phyloP scores from a whole-genome alignment of 306 rosid species.

The Cucurbita argyrosperma region DNA sequence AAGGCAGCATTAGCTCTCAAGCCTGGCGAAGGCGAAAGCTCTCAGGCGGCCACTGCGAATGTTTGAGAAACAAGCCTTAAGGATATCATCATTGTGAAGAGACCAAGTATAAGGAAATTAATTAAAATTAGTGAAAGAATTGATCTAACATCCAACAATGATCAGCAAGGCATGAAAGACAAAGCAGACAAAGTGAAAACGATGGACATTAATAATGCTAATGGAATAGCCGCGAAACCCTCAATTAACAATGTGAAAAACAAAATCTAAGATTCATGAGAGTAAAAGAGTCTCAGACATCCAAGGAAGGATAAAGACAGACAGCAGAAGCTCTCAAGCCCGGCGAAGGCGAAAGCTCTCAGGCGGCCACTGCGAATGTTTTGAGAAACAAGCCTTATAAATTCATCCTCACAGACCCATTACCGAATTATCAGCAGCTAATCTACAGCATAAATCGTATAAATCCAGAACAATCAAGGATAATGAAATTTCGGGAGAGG shows the following conservation, averaged over 20 bases:
- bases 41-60: conserved; percentile 20
- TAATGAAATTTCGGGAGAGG: not conserved
- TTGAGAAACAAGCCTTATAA: not conserved
- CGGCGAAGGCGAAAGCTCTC: not conserved
- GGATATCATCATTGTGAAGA: conserved; percentile 4
- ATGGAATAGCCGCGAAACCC: no score
- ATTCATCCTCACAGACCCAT: not conserved
- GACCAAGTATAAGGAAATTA: no score
- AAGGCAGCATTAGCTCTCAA: conserved; percentile 10
- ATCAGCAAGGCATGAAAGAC: not conserved
- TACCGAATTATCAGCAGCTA: not conserved
- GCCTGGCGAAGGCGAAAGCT: conserved; percentile 9
- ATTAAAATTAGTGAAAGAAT: no score
- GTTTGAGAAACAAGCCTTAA: conserved; percentile 2
- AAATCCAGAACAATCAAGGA: not conserved
- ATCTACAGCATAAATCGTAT: not conserved
- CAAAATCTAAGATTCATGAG: not conserved
- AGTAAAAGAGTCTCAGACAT: not conserved
- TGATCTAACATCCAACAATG: not conserved
- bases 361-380: not conserved
- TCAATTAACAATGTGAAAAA: no score
- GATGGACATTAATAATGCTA: not conserved
- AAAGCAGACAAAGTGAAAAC: not conserved
- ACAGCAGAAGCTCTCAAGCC: not conserved
- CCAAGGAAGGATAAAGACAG: not conserved